phyloP scores from a whole-genome alignment of 2,329 filamentous ascomycete genomes.

The Lasiodiplodia hormozganensis region DNA sequence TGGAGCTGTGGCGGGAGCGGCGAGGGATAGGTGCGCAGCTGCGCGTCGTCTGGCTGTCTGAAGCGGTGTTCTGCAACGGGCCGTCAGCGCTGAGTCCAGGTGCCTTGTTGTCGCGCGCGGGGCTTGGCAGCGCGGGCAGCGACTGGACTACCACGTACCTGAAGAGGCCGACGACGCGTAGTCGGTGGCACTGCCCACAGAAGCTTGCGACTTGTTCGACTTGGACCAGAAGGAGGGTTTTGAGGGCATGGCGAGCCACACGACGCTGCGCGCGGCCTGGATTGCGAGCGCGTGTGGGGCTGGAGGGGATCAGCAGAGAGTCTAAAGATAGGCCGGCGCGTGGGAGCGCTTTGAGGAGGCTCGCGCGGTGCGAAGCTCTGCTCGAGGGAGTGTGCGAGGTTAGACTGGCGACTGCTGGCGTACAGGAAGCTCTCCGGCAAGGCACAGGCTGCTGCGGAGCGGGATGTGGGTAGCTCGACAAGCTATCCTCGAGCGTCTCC shows the following conservation, averaged over 20 bases:
- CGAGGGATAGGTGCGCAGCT: conserved; percentile 16
- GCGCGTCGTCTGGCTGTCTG: conserved; percentile 23
- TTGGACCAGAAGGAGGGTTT: conserved; percentile 45
- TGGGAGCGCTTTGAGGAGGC: background rate
- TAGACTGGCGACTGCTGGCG: background rate
- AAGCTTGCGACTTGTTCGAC: conserved; percentile 48
- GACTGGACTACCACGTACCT: conserved; percentile 38
- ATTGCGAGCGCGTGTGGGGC: conserved; percentile 22
- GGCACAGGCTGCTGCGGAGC: conserved; percentile 1
- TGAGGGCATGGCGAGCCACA: conserved; percentile 42
- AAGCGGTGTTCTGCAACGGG: conserved; percentile 26
- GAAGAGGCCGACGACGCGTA: conserved; percentile 44
- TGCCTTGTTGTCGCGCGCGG: conserved; percentile 29
- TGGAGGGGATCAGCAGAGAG: conserved; percentile 28
- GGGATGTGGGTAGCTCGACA: conserved; percentile 15
- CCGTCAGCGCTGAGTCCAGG: conserved; percentile 29
- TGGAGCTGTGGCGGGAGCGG: background rate
- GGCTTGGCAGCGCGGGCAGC: conserved; percentile 34
- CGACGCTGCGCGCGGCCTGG: conserved; percentile 18
- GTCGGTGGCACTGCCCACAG: conserved; percentile 44
- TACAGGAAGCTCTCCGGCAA: background rate
- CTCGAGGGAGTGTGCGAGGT: background rate
- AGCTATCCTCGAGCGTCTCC: conserved; percentile 1
- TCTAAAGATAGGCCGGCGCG: conserved; percentile 27
- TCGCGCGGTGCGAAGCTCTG: conserved; percentile 3